Percentiles rank a stretch among this genome's conserved stretches.
phyloP scores from a whole-genome alignment of 179 eudicot genomes.

The Vitellaria paradoxa region DNA sequence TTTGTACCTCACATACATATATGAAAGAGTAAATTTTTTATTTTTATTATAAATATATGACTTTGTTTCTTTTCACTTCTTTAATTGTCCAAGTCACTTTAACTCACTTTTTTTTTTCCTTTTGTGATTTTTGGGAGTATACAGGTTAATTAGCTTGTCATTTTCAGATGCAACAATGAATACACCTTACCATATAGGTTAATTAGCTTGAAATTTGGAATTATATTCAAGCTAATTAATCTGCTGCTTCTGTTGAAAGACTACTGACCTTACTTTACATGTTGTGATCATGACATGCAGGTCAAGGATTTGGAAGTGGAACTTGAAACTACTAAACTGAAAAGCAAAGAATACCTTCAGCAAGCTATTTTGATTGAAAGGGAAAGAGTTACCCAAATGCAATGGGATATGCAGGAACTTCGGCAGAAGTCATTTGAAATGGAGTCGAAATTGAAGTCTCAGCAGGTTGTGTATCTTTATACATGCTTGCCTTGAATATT shows the following conservation, averaged over 20 bases:
- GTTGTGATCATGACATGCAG: slow-evolving; percentile 31
- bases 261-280: neutral
- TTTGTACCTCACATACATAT: too few relatives aligned
- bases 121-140: too few relatives aligned
- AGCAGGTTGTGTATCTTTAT: slow-evolving; percentile 51
- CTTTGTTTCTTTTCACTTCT: too few relatives aligned
- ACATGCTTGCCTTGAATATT: neutral
- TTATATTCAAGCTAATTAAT: too few relatives aligned
- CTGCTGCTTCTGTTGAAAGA: neutral
- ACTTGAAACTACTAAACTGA: slow-evolving; percentile 69
- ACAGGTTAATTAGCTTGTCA: too few relatives aligned
- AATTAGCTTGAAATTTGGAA: too few relatives aligned
- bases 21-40: too few relatives aligned
- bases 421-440: slow-evolving; percentile 64
- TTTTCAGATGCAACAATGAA: too few relatives aligned
- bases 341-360: slow-evolving; percentile 69
- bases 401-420: slow-evolving; percentile 94
- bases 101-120: too few relatives aligned
- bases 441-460: slow-evolving; percentile 65
- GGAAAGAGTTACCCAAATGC: slow-evolving; percentile 85
- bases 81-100: too few relatives aligned
- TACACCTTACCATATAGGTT: too few relatives aligned
- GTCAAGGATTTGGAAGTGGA: slow-evolving; percentile 89
- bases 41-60: too few relatives aligned
- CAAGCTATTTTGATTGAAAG: slow-evolving; percentile 69